Evolutionary conservation across 2,329 filamentous ascomycete species (phyloP), one percentile per base, ranked within the genome.

Genomic region (Ophiostoma quercus): DNA sequence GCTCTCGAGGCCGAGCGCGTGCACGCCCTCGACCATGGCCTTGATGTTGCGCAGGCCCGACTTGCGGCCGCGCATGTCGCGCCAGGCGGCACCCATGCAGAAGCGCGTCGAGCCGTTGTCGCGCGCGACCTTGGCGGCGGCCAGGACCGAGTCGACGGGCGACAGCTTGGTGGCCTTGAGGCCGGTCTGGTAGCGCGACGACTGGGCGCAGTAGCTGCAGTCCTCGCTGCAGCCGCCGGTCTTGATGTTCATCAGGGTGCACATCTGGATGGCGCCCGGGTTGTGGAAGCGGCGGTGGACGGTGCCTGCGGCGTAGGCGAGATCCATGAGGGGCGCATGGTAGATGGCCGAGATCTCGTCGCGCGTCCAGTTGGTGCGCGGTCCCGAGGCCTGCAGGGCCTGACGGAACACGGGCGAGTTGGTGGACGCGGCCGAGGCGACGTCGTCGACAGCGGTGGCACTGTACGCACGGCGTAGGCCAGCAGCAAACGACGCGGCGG

Each of bases 231-330:
- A 97, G 66, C 93, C 93, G 69, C 93, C 93, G 9, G 92, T 96
- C 79, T 97, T 97, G 83, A 97, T 97, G 83, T 96, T 96, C 91
- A 96, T 96, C 71, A 97, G 84, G 0, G 93, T 97, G 82, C 93
- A 97, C 80, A 96, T 90, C 80, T 97, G 93, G 73, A 97, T 92
- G 37, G 92, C 89, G 66, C 88, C 84, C 7, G 93, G 91, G 76
- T 91, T 86, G 80, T 96, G 93, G 82, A 96, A 96, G 75, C 90
- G 89, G 65, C 92, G 89, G 80, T 97, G 93, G 70, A 96, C 54
- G 6, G 68, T 67, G 57, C 68, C 70, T 2, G 67, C 67, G 12
- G 70, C 67, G 47, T 67, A 54, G 12, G 70, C 68, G 11, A 71
- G 65, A 25, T 69, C 70, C 54, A 69, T 57, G 22, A 69, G 68